A percentile compares a stretch with the other conserved stretches of the same genome.
phyloP scores from a whole-genome alignment of 352 stramenopile genomes.

The Phytophthora sp. region DNA sequence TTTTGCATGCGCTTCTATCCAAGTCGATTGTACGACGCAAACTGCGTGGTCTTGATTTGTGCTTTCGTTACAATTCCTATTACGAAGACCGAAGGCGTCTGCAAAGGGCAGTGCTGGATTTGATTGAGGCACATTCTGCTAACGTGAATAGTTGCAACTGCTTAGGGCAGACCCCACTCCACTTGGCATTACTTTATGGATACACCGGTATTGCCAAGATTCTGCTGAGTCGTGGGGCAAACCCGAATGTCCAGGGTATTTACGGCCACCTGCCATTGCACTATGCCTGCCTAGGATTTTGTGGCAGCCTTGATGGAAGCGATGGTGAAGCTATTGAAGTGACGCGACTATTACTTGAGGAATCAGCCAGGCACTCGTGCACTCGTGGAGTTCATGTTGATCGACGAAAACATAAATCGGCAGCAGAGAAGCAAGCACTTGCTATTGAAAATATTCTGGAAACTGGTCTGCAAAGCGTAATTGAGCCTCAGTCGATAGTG shows the following conservation, averaged over 20 bases:
- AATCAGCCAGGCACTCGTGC: constrained; percentile 30
- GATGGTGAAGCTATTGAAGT: constrained; percentile 34
- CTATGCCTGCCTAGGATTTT: constrained; percentile 73
- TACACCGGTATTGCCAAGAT: constrained; percentile 47
- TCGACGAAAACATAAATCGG: constrained; percentile 61
- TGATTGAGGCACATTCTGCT: constrained; percentile 45
- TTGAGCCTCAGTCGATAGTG: constrained; percentile 40
- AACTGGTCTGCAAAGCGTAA: constrained; percentile 41
- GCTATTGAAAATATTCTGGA: constrained; percentile 67
- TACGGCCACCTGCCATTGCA: constrained; percentile 70
- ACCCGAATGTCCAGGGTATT: constrained; percentile 61
- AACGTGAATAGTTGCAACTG: constrained; percentile 68
- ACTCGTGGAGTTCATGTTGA: constrained; percentile 45
- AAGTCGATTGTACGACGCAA: constrained; percentile 50
- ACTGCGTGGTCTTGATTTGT: constrained; percentile 62
- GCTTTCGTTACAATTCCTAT: constrained; percentile 63
- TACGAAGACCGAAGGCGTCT: constrained; percentile 24
- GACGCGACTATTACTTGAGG: constrained; percentile 37
- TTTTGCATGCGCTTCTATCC: constrained; percentile 69
- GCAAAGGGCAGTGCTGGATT: constrained; percentile 22
- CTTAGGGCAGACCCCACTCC: constrained; percentile 67
- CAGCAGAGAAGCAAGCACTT: constrained; percentile 51
- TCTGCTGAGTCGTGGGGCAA: constrained; percentile 53
- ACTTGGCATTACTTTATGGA: constrained; percentile 70
- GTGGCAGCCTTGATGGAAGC: constrained; percentile 25